Conservation (phyloP, 768 basidiomycete species). For the Gautieria morchelliformis region DNA sequence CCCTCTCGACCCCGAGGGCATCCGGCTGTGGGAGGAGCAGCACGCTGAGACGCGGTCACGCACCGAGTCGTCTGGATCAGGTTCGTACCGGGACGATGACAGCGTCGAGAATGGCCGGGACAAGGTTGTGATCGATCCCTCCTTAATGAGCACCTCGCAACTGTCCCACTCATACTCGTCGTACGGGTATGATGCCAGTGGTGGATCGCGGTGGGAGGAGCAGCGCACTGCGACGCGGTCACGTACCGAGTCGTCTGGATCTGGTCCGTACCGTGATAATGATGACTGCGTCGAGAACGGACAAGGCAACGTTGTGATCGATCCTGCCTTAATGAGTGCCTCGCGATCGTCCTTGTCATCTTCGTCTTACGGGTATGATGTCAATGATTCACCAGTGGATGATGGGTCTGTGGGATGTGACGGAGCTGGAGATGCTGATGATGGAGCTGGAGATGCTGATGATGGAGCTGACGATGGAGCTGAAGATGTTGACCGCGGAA, state of each 20-base stretch:
- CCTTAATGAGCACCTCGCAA: background rate
- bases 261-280: background rate
- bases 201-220: background rate
- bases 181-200: background rate
- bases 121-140: background rate
- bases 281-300: background rate
- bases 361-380: background rate
- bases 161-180: background rate
- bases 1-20: background rate
- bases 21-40: background rate
- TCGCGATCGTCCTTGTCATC: background rate
- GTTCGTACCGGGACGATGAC: background rate
- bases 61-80: background rate
- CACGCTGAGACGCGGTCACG: background rate
- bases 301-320: background rate
- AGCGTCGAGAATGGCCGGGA: background rate
- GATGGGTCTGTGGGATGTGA: background rate
- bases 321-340: background rate
- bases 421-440: background rate
- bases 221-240: background rate
- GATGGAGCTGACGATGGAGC: no score
- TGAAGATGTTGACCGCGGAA: background rate
- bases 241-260: background rate
- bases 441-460: background rate
- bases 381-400: background rate